These are phyloP conservation scores for Bonnemaisonia californica DNA, from an alignment of 31 red algal genomes.

Conservation along the genomic window DNA sequence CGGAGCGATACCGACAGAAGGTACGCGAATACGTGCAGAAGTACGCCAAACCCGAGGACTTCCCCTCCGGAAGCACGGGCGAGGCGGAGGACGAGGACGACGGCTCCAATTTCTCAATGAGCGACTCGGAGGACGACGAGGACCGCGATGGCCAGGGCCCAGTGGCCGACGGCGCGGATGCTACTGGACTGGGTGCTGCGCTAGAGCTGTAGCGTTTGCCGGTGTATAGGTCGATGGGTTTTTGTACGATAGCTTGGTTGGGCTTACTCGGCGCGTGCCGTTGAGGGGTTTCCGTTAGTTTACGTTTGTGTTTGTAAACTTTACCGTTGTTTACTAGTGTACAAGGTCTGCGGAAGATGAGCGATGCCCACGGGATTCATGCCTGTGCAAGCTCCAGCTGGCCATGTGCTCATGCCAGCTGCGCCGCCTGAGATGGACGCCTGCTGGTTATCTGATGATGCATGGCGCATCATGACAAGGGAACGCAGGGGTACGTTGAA, in stretches of 20 bases:
- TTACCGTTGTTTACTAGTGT: not conserved
- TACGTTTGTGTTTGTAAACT: not conserved
- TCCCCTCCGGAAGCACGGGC: constrained; percentile 49
- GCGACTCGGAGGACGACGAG: constrained; percentile 59
- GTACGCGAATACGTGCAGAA: constrained; percentile 88
- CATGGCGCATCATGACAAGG: no score
- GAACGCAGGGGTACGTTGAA: no score
- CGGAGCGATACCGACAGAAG: constrained; percentile 86
- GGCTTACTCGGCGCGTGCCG: not conserved
- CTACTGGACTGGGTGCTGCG: constrained; percentile 8
- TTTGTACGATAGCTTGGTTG: constrained; percentile 3
- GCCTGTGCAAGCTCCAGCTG: no score
- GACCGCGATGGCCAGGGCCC: constrained; percentile 7
- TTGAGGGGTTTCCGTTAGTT: not conserved
- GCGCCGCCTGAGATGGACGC: no score
- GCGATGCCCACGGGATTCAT: no score
- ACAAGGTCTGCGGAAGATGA: no score
- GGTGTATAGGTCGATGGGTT: not conserved
- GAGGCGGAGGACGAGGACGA: constrained; percentile 73
- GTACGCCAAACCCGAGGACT: constrained; percentile 91
- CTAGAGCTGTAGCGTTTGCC: not conserved
- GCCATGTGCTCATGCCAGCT: no score
- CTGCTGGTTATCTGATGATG: no score
- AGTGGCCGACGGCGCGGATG: constrained; percentile 27
- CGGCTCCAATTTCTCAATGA: constrained; percentile 67